Evolutionary conservation across 2,329 filamentous ascomycete genomes (phyloP), one percentile per base, ranked within the genome.

Genomic region (Colletotrichum paranaense): DNA sequence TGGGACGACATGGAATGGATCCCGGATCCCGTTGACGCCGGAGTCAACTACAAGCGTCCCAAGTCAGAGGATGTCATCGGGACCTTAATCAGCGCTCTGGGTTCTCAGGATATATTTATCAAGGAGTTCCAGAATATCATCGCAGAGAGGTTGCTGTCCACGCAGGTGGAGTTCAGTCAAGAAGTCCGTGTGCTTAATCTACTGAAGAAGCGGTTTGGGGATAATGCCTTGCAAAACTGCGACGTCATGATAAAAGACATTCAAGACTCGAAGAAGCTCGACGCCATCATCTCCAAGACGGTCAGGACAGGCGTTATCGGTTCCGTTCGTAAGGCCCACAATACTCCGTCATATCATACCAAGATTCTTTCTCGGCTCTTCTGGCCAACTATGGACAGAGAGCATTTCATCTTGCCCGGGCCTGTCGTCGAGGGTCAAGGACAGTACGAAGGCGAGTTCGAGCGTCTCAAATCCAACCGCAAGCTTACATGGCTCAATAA

Each of bases 201-300:
- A 11, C 88, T 99, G 72, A 98, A 98, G 84, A 89, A 94, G 74
- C 92, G 95, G 9, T 95, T 98, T 69, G 96, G 96, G 28, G 95
- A 98, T 76, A 88, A 90, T 32, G 92, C 94, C 19, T 86, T 99
- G 58, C 97, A 98, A 80, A 94, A 94, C 62, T 98, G 95, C 82
- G 96, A 99, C 80, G 97, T 99, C 78, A 99, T 99, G 97, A 90
- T 99, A 70, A 94, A 93, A 75, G 97, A 99, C 80, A 93, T 98
- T 46, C 89, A 93, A 76, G 95, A 98, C 79, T 97, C 95, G 1
- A 88, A 89, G 74, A 89, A 90, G 55, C 90, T 97, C 72, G 94
- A 98, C 79, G 84, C 87, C 8, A 85, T 88, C 14, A 91, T 98
- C 59, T 86, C 91, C 55, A 88, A 87, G 69, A 81, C 79, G 70